Conservation (phyloP, 2,329 filamentous ascomycete genomes). For the Trichoderma sp. region DNA sequence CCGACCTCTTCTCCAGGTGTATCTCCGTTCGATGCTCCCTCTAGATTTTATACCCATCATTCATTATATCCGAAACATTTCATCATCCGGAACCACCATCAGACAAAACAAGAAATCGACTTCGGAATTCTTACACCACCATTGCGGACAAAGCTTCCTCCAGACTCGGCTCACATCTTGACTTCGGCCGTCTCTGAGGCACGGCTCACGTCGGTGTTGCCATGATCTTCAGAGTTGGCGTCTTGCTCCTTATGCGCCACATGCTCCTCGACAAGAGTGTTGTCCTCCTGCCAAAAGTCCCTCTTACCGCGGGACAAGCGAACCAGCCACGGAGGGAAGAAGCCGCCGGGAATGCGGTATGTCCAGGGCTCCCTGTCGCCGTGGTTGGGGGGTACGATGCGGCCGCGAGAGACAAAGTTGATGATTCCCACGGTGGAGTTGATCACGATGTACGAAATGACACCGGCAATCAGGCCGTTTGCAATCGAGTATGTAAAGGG, state of each 20-base stretch:
- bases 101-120: not conserved
- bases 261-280: conserved; percentile 29
- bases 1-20: conserved; percentile 3
- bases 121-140: too few relatives aligned
- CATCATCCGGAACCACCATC: not conserved
- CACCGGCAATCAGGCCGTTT: conserved; percentile 80
- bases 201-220: conserved; percentile 26
- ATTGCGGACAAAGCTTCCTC: not conserved
- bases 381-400: conserved; percentile 74
- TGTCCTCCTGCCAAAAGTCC: conserved; percentile 66
- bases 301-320: conserved; percentile 67
- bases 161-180: conserved; percentile 14
- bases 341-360: conserved; percentile 72
- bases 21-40: conserved; percentile 6
- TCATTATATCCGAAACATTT: conserved; percentile 2
- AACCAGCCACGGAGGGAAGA: conserved; percentile 73
- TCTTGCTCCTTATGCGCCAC: conserved; percentile 29
- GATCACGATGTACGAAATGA: conserved; percentile 74
- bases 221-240: conserved; percentile 32
- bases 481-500: conserved; percentile 89
- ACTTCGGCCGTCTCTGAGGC: conserved; percentile 8
- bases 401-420: conserved; percentile 65
- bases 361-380: conserved; percentile 79
- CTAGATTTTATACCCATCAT: conserved; percentile 1
- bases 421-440: conserved; percentile 72